Percentiles rank a stretch among this genome's conserved stretches.
phyloP scores from a whole-genome alignment of 768 basidiomycete genomes.

The Kwoniella sp. region DNA sequence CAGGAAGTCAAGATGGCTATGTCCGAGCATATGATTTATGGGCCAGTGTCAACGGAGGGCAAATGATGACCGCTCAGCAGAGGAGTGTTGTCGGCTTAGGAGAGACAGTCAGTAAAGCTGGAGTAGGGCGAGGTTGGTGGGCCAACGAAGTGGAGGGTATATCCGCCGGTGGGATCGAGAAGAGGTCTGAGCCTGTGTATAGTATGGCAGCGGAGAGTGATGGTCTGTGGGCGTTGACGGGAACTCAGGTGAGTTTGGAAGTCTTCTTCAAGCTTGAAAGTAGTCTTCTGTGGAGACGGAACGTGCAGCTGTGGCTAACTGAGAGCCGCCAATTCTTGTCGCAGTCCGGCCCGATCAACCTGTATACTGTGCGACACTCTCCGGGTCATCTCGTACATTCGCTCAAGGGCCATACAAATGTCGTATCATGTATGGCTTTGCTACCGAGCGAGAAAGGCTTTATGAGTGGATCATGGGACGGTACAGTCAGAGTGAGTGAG shows the following conservation, averaged over 20 bases:
- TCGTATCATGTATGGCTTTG: slow-evolving; percentile 81
- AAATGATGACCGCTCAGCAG: slow-evolving; percentile 83
- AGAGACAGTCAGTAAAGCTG: slow-evolving; percentile 87
- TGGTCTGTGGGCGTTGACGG: slow-evolving; percentile 87
- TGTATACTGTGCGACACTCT: slow-evolving; percentile 89
- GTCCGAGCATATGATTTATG: slow-evolving; percentile 92
- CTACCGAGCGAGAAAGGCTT: slow-evolving; percentile 79
- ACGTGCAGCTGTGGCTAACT: no score
- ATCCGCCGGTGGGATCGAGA: slow-evolving; percentile 16
- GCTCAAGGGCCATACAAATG: slow-evolving; percentile 68
- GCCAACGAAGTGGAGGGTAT: slow-evolving; percentile 62
- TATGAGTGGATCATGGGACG: slow-evolving; percentile 94
- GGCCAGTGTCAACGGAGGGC: slow-evolving; percentile 80
- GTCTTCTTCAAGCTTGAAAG: no score
- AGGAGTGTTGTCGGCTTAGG: slow-evolving; percentile 85
- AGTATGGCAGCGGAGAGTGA: slow-evolving; percentile 90
- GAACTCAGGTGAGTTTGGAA: slow-evolving; percentile 68
- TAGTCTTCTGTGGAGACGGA: no score
- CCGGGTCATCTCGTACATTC: slow-evolving; percentile 76
- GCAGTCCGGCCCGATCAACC: slow-evolving; percentile 85
- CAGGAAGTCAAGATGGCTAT: slow-evolving; percentile 91
- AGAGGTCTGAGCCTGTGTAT: slow-evolving; percentile 67
- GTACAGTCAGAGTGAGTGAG: slow-evolving; percentile 72
- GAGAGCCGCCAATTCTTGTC: background rate
- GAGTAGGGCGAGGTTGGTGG: slow-evolving; percentile 87